These are phyloP conservation scores for Phytophthora melonis DNA, from an alignment of 352 stramenopile genomes.

Conservation along the genomic window DNA sequence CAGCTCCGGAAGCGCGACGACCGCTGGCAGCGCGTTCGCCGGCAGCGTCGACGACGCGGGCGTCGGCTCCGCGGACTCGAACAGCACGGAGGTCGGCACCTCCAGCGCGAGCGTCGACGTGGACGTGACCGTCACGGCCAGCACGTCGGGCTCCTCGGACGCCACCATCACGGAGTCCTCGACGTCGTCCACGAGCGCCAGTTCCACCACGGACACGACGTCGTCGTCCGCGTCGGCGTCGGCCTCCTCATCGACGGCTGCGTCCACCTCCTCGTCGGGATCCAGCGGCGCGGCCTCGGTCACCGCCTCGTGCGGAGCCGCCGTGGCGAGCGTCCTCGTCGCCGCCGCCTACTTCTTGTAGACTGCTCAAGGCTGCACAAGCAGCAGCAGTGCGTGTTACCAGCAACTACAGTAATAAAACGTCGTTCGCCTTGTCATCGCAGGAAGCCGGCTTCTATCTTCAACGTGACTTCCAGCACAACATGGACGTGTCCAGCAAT, in stretches of 20 bases:
- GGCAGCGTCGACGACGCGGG: conserved; percentile 22
- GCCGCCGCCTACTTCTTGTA: conserved; percentile 30
- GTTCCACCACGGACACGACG: conserved; percentile 17
- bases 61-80: conserved; percentile 47
- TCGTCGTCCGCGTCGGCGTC: conserved; percentile 20
- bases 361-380: not conserved
- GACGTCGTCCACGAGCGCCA: conserved; percentile 19
- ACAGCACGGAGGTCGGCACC: conserved; percentile 21
- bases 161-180: conserved; percentile 16
- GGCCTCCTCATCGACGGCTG: conserved; percentile 21
- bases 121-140: conserved; percentile 30
- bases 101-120: conserved; percentile 22
- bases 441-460: not conserved
- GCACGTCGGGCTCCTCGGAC: conserved; percentile 21
- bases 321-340: conserved; percentile 13
- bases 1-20: conserved; percentile 5
- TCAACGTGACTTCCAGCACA: conserved; percentile 2
- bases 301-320: conserved; percentile 8
- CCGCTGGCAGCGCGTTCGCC: conserved; percentile 13
- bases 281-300: conserved; percentile 31
- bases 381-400: not conserved
- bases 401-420: conserved; percentile 18
- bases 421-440: not conserved
- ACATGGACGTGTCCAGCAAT: not conserved
- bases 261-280: conserved; percentile 20